Evolutionary conservation across 78 protist genomes (phyloP), one percentile per base, ranked within the genome.

Genomic region (Dictyostelium firmibasis): DNA sequence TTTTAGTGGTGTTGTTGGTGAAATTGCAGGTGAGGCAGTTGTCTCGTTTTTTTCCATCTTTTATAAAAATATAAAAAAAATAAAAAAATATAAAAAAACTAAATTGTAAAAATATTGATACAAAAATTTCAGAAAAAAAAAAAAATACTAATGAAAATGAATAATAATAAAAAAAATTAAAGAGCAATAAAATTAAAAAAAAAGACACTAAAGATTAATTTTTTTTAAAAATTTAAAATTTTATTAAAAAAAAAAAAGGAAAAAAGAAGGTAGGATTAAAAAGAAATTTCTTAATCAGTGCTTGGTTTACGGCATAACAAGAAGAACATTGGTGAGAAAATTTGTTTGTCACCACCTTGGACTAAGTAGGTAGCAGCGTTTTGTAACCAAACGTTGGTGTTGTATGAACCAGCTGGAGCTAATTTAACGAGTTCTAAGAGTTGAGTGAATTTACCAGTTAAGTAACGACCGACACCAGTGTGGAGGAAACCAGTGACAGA

Each of bases 291-390:
- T 76, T 76, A 27, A 43, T 35, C 83, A 33, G 77, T 82, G 35
- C 36, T 29, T 72, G 94, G 97, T 85, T 96, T 96, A 62, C 96
- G 83, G 20, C 83, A 93, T 60, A 86, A 60, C 2, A 94, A 18
- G 81, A 94, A 94, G 83, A 70, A 81, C 96, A 87, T 91, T 84
- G 99, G 99, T 16, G 98, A 96, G 92, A 97, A 98, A 84, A 95
- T 92, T 74, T 91, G 83, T 33, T 23, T 29, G 47, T 81, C 20
- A 60, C 99, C 99, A 74, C 99, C 99, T 13, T 35, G 97, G 27
- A 95, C 97, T 29, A 97, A 91, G 79, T 67, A 83, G 57, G 91
- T 96, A 57, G 98, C 98, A 35, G 98, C 99, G 18, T 31, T 84
- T 79, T 79, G 83, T 33, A 97, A 88, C 96, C 97, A 85, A 50